Conservation (phyloP, 768 basidiomycete species). For the Dentipellis fragilis region DNA sequence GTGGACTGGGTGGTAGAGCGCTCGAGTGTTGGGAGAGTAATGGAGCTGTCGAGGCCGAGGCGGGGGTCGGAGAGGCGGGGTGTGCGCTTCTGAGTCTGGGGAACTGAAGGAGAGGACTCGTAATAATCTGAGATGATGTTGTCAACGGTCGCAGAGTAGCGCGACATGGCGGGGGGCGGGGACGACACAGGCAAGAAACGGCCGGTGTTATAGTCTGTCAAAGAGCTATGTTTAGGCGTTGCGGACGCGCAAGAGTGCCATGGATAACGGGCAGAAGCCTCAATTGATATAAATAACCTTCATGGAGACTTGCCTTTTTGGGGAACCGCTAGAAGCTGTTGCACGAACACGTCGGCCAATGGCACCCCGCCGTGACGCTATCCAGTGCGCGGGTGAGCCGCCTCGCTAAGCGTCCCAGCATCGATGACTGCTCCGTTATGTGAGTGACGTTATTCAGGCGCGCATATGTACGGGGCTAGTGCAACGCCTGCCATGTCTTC, state of each 20-base stretch:
- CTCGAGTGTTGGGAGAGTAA: conserved; percentile 6
- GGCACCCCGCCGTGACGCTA: no score
- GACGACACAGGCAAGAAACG: neutral
- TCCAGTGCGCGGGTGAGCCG: no score
- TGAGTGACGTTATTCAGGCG: no score
- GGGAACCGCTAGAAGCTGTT: neutral
- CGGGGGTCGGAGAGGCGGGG: conserved; percentile 11
- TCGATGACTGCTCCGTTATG: no score
- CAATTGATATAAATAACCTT: neutral
- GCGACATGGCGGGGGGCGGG: conserved; percentile 5
- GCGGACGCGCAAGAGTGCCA: neutral
- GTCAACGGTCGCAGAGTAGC: conserved; percentile 1
- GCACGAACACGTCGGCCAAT: neutral
- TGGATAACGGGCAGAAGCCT: neutral
- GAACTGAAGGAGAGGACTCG: conserved; percentile 6
- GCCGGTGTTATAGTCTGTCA: neutral
- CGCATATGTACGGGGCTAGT: no score
- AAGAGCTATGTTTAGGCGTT: neutral
- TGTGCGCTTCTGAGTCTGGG: conserved; percentile 8
- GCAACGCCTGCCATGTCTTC: no score
- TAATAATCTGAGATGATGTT: conserved; percentile 8
- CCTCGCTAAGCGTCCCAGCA: no score
- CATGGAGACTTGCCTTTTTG: neutral
- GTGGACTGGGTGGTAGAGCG: conserved; percentile 5
- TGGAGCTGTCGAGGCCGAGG: neutral